Evolutionary conservation across 2,329 filamentous ascomycete species (phyloP), one percentile per base, ranked within the genome.

Genomic region (Ascochyta rabiei): DNA sequence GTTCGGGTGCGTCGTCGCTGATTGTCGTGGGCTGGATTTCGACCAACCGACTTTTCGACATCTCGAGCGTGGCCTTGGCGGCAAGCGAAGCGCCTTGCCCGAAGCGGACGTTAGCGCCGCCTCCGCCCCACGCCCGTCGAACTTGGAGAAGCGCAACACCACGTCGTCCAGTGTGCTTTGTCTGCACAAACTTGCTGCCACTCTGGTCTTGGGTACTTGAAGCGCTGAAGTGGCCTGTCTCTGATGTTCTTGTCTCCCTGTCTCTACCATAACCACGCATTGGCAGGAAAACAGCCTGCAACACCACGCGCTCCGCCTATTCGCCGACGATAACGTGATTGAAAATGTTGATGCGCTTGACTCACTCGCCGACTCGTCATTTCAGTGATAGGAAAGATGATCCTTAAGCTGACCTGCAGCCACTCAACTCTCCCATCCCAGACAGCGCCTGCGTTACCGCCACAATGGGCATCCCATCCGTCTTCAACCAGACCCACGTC

Each of bases 1-100:
- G 41, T 57, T 66, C 38, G 65, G 66, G 64, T 63, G 68, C 67
- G 63, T 69, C 66, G 63, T 69, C 65, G 69, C 65, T 51, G 59
- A 39, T 63, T 61, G 60, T 62, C 60, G 64, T 54, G 37, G 52
- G 18, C 34, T 38, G 10, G 18, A 38, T 19, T 38, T 38, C 35
- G 18, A 30, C 28, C 28, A 30, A 15, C 28, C 28, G 28, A 30
- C 28, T 30, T 30, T 30, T 30, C 28, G 28, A 30, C 28, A 15
- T 30, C 12, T 13, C 28, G 28, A 41, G 16, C 35, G 35, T 38
- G 35, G 38, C 38, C 38, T 38, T 38, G 35, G 35, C 35, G 38
- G 33, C 41, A 45, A 45, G 52, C 52, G 41, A 55, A 49, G 16
- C 33, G 46, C 52, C 35, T 55, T 49, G 8, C 46, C 30, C 6